Evolutionary conservation across 352 stramenopile genomes (phyloP).

Genomic region (Pythium dissotocum): DNA sequence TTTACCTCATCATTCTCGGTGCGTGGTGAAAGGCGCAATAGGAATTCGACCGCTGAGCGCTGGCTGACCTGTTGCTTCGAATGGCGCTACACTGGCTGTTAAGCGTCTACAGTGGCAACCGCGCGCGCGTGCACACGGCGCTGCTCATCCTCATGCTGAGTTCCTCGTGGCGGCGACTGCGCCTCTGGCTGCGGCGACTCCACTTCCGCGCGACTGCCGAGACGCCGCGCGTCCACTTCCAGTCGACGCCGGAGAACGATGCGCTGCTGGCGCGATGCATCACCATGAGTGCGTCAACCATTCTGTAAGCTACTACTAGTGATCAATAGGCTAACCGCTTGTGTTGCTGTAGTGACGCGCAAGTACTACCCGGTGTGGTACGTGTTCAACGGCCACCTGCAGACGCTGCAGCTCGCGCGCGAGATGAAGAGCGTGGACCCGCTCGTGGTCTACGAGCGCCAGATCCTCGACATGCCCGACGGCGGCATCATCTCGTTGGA

Average conservation of each 20-base stretch:
- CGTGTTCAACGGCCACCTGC: conserved; percentile 66
- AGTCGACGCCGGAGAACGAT: conserved; percentile 35
- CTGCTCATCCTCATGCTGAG: conserved; percentile 15
- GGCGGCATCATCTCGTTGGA: conserved; percentile 72
- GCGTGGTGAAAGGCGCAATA: background rate
- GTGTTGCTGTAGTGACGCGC: conserved; percentile 29
- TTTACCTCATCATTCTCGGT: conserved; percentile 12
- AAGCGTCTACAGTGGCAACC: conserved; percentile 4
- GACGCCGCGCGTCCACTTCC: conserved; percentile 44
- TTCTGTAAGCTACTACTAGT: background rate
- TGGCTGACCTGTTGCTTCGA: too few species aligned
- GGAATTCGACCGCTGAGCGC: background rate
- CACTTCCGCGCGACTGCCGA: conserved; percentile 47
- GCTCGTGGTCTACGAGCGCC: conserved; percentile 50
- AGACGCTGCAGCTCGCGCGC: conserved; percentile 54
- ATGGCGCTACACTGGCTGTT: background rate
- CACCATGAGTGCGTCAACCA: conserved; percentile 44
- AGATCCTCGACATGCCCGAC: conserved; percentile 63
- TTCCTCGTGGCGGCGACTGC: conserved; percentile 20
- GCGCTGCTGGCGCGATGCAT: conserved; percentile 38
- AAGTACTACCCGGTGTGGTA: conserved; percentile 68
- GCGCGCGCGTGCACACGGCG: conserved; percentile 5
- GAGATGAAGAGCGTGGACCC: conserved; percentile 45
- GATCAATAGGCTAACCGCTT: background rate
- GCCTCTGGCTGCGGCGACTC: conserved; percentile 19